Percentiles rank a stretch among this genome's conserved stretches.
Conservation (phyloP, 371 early-diverging fungal genomes). For the Actinomortierella ambigua region DNA sequence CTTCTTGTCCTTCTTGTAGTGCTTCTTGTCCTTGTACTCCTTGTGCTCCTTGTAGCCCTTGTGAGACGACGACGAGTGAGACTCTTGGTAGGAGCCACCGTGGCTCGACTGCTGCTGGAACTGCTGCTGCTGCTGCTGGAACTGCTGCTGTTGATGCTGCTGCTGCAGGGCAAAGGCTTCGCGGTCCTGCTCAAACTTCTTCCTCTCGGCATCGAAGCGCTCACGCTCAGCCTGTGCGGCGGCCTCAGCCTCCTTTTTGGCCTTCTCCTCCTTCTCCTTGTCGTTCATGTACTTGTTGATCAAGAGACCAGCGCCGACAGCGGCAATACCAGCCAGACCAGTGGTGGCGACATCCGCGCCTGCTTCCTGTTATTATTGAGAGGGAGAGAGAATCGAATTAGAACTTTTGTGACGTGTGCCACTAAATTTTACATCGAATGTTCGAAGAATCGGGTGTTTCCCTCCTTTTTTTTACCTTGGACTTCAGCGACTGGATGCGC, state of each 20-base stretch:
- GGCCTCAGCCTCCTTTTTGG: conserved; percentile 38
- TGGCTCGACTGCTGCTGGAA: conserved; percentile 8
- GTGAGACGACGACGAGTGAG: conserved; percentile 2
- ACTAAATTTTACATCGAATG: too few relatives aligned
- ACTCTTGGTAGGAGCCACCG: neutral
- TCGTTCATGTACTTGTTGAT: conserved; percentile 57
- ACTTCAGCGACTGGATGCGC: conserved; percentile 55
- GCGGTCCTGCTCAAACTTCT: conserved; percentile 38
- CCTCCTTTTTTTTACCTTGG: conserved; percentile 26
- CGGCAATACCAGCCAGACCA: conserved; percentile 52
- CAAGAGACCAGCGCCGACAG: conserved; percentile 56
- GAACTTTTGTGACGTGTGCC: too few relatives aligned
- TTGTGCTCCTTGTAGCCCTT: conserved; percentile 12
- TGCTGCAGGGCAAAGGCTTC: conserved; percentile 23
- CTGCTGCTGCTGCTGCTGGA: conserved; percentile 18
- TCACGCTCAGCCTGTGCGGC: conserved; percentile 40
- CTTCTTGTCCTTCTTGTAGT: conserved; percentile 16
- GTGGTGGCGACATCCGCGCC: conserved; percentile 55
- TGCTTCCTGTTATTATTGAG: conserved; percentile 8
- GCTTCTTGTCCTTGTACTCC: conserved; percentile 16
- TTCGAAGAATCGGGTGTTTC: too few relatives aligned
- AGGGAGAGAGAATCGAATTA: too few relatives aligned
- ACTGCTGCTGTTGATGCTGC: conserved; percentile 24
- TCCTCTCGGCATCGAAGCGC: conserved; percentile 37
- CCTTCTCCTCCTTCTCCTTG: conserved; percentile 46